phyloP scores from a whole-genome alignment of 306 rosid species.

The Potentilla sterilis region DNA sequence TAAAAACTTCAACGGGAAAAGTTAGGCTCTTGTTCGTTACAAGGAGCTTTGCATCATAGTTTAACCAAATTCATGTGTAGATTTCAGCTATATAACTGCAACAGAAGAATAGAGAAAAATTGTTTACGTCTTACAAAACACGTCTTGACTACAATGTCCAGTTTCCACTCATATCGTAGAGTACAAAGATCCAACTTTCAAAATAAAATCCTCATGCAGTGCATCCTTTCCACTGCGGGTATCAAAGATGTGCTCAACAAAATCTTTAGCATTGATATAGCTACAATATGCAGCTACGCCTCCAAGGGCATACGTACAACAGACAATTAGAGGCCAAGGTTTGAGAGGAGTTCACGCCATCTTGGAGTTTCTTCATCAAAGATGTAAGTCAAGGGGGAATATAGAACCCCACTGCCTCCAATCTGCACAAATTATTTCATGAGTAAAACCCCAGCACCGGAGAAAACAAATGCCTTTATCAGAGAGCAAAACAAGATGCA shows the following conservation, averaged over 20 bases:
- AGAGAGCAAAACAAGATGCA: neutral
- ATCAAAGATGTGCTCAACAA: slow-evolving; percentile 13
- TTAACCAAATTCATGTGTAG: neutral
- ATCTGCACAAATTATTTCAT: slow-evolving; percentile 45
- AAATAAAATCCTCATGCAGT: slow-evolving; percentile 9
- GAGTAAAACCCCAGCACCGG: neutral
- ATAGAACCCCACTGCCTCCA: slow-evolving; percentile 97
- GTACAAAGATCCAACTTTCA: slow-evolving; percentile 6
- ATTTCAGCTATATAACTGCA: neutral
- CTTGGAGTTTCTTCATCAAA: slow-evolving; percentile 97
- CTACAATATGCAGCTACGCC: slow-evolving; percentile 22
- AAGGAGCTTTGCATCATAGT: neutral
- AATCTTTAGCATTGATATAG: neutral
- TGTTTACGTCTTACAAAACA: neutral
- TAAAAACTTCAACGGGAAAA: no score
- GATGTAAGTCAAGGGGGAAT: slow-evolving; percentile 92
- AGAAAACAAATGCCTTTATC: neutral
- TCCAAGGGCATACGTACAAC: slow-evolving; percentile 6
- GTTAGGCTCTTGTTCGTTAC: neutral
- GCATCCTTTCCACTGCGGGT: slow-evolving; percentile 1
- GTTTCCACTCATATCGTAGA: slow-evolving; percentile 2
- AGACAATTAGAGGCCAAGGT: slow-evolving; percentile 55
- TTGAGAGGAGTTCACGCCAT: slow-evolving; percentile 72
- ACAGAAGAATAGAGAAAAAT: neutral
- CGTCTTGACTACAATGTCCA: neutral